Evolutionary conservation across 2,329 filamentous ascomycete species (phyloP).

Genomic region (Stemphylium beticola): DNA sequence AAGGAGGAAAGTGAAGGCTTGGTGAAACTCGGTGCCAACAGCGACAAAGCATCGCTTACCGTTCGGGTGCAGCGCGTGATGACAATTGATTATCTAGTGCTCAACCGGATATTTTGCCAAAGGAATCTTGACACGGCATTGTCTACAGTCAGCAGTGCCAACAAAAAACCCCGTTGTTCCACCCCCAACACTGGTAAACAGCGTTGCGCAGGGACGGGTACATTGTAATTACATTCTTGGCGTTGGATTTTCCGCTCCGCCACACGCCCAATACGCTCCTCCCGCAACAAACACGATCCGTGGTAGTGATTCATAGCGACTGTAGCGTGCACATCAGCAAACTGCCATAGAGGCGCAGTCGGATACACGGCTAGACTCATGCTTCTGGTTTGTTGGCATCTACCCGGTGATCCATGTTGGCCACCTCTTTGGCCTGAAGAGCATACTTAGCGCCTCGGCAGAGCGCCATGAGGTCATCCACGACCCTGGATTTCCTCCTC

Average conservation of each 20-base stretch:
- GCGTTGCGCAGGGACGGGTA: background rate
- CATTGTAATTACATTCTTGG: slow-evolving; percentile 2
- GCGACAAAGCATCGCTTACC: background rate
- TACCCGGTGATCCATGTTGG: slow-evolving; percentile 10
- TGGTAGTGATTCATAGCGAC: slow-evolving; percentile 6
- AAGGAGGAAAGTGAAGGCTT: background rate
- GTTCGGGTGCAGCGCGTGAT: slow-evolving; percentile 2
- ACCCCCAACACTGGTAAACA: too few relatives aligned
- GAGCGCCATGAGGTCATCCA: slow-evolving; percentile 18
- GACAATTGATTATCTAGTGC: background rate
- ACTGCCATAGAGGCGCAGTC: slow-evolving; percentile 15
- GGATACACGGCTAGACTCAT: slow-evolving; percentile 10
- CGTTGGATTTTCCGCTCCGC: background rate
- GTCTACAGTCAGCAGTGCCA: background rate
- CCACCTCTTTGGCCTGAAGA: slow-evolving; percentile 9
- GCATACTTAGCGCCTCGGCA: slow-evolving; percentile 5
- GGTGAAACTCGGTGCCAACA: background rate
- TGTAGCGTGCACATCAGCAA: background rate
- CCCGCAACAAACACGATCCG: background rate
- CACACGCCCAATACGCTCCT: background rate
- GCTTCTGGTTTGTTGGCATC: slow-evolving; percentile 7
- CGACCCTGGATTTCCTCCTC: background rate
- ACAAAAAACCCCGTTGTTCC: background rate
- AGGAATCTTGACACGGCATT: background rate
- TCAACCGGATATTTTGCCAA: background rate